These are phyloP conservation scores for Biscogniauxia mediterranea DNA, from an alignment of 2,329 filamentous ascomycete genomes.

Conservation along the genomic window DNA sequence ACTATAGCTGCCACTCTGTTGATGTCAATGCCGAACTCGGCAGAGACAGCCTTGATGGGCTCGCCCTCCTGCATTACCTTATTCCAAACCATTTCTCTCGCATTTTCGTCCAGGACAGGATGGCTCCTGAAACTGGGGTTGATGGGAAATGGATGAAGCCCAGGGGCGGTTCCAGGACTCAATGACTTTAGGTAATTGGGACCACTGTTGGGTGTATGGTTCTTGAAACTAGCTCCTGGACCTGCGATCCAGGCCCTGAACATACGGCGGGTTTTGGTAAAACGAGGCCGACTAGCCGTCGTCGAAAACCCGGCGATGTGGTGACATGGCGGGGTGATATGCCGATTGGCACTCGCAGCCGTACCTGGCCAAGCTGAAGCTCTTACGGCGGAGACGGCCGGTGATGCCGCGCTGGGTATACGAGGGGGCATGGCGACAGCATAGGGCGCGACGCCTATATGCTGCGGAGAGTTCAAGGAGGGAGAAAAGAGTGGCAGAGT, in stretches of 20 bases:
- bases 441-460: constrained; percentile 7
- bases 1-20: constrained; percentile 83
- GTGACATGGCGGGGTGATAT: constrained; percentile 7
- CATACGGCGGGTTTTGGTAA: constrained; percentile 21
- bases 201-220: background rate
- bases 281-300: constrained; percentile 24
- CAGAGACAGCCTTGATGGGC: constrained; percentile 73
- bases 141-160: constrained; percentile 62
- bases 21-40: constrained; percentile 75
- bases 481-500: background rate
- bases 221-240: constrained; percentile 12
- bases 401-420: constrained; percentile 18
- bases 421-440: constrained; percentile 26
- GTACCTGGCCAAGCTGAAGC: constrained; percentile 1
- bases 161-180: background rate
- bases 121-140: constrained; percentile 71
- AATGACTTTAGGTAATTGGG: too few relatives aligned
- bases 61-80: constrained; percentile 64
- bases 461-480: constrained; percentile 8
- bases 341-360: background rate
- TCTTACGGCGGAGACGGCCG: constrained; percentile 14
- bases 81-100: constrained; percentile 72
- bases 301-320: constrained; percentile 28
- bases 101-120: constrained; percentile 68
- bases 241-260: constrained; percentile 24